A percentile compares a stretch with the other conserved stretches of the same genome.
Conservation (phyloP, 441 rosid species). For the Erodium trifolium region DNA sequence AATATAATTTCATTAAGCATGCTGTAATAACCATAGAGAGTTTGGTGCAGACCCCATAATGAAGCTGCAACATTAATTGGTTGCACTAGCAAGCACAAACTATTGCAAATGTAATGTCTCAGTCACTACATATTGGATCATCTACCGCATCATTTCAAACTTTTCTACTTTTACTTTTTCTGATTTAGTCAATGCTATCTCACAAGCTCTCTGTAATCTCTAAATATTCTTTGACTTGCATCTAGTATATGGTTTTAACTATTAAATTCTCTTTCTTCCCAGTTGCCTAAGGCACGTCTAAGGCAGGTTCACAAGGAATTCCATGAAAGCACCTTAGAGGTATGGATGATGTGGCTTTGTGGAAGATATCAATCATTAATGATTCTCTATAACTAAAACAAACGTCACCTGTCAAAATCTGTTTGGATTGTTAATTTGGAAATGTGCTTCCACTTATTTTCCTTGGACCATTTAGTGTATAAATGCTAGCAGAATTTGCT, state of each 20-base stretch:
- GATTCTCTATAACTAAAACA: conserved; percentile 1
- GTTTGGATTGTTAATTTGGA: conserved; percentile 2
- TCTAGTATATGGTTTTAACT: conserved; percentile 11
- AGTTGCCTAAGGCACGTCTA: conserved; percentile 74
- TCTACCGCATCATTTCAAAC: background rate
- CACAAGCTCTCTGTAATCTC: conserved; percentile 8
- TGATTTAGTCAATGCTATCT: background rate
- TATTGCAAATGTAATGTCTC: background rate
- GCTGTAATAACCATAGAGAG: background rate
- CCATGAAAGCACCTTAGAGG: conserved; percentile 65
- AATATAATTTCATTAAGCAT: background rate
- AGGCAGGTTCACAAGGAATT: conserved; percentile 75
- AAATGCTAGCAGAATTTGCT: conserved; percentile 4
- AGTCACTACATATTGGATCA: background rate
- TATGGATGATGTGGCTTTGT: conserved; percentile 21
- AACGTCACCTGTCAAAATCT: conserved; percentile 3
- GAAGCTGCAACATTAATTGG: background rate
- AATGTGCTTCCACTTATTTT: background rate
- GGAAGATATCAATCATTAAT: background rate
- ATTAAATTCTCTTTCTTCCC: conserved; percentile 15
- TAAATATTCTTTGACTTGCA: conserved; percentile 11
- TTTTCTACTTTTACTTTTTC: background rate
- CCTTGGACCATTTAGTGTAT: conserved; percentile 3
- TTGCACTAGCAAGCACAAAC: background rate
- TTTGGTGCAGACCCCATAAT: background rate